Conservation (phyloP, 1,284 basidiomycete species). For the Polyporus tsugae region DNA sequence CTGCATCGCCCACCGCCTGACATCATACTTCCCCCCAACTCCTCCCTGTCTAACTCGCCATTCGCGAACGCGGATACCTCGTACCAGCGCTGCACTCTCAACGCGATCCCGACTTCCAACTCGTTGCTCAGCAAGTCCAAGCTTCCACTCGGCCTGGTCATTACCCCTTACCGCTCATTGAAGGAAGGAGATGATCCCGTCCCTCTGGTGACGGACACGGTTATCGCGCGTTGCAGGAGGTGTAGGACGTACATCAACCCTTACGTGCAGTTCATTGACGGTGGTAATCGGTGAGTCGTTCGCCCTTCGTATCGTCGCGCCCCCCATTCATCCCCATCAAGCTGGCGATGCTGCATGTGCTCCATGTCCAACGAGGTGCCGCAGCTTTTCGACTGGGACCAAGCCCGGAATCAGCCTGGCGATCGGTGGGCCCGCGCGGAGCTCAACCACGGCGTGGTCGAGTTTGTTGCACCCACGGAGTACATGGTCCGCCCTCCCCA, state of each 20-base stretch:
- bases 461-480: constrained; percentile 98
- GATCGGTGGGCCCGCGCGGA: constrained; percentile 96
- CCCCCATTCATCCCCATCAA: constrained; percentile 35
- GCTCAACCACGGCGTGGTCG: constrained; percentile 93
- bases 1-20: constrained; percentile 86
- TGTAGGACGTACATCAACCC: constrained; percentile 99
- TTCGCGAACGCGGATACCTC: constrained; percentile 88
- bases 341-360: constrained; percentile 99
- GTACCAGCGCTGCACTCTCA: constrained; percentile 94
- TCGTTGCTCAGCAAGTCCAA: constrained; percentile 93
- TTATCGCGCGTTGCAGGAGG: constrained; percentile 96
- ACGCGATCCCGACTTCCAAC: constrained; percentile 93
- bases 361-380: constrained; percentile 99
- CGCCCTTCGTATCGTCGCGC: not conserved
- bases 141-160: constrained; percentile 89
- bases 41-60: constrained; percentile 84
- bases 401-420: constrained; percentile 91
- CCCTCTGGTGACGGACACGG: constrained; percentile 71
- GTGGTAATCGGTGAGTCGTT: constrained; percentile 83
- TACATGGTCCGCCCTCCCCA: constrained; percentile 99
- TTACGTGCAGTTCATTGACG: constrained; percentile 98
- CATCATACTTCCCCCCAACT: constrained; percentile 85
- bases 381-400: constrained; percentile 99
- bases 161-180: constrained; percentile 90
- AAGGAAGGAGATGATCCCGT: constrained; percentile 39